Conservation (phyloP, 1,284 basidiomycete genomes). For the Ganoderma meredithae region DNA sequence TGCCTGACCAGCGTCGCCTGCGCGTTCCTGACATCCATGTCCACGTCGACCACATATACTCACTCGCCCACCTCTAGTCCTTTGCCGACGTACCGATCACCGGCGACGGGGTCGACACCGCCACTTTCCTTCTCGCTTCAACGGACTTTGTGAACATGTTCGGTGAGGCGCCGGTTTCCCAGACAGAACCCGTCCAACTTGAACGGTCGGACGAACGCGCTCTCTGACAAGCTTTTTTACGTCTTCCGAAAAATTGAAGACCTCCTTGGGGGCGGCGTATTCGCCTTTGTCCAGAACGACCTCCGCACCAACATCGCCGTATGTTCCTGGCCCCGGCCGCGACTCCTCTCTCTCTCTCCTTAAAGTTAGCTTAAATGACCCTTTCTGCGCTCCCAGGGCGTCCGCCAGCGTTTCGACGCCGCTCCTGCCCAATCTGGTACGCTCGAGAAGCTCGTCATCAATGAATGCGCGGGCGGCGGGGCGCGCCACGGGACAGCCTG, state of each 20-base stretch:
- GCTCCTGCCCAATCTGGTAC: constrained; percentile 68
- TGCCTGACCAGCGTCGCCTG: constrained; percentile 18
- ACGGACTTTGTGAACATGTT: constrained; percentile 93
- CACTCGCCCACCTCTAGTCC: constrained; percentile 58
- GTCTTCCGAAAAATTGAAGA: constrained; percentile 54
- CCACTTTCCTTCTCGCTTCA: constrained; percentile 86
- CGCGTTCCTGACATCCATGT: constrained; percentile 1
- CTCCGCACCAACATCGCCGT: constrained; percentile 89
- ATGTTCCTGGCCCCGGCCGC: constrained; percentile 31
- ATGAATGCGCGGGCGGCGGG: constrained; percentile 61
- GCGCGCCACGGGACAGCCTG: constrained; percentile 60
- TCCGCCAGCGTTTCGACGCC: constrained; percentile 73
- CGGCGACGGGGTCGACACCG: constrained; percentile 83
- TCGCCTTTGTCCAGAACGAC: constrained; percentile 91
- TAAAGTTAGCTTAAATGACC: constrained; percentile 4
- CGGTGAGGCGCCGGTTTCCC: constrained; percentile 55
- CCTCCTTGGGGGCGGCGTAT: constrained; percentile 87
- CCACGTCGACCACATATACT: constrained; percentile 14
- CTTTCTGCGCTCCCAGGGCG: constrained; percentile 62
- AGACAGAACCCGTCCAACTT: constrained; percentile 4
- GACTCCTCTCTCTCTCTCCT: neutral
- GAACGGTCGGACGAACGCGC: neutral
- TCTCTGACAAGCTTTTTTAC: constrained; percentile 11
- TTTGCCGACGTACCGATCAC: constrained; percentile 87
- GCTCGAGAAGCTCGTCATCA: constrained; percentile 79